Base-by-base conservation (phyloP, 768 basidiomycete species). In the Coprinopsis marcescibilis region DNA sequence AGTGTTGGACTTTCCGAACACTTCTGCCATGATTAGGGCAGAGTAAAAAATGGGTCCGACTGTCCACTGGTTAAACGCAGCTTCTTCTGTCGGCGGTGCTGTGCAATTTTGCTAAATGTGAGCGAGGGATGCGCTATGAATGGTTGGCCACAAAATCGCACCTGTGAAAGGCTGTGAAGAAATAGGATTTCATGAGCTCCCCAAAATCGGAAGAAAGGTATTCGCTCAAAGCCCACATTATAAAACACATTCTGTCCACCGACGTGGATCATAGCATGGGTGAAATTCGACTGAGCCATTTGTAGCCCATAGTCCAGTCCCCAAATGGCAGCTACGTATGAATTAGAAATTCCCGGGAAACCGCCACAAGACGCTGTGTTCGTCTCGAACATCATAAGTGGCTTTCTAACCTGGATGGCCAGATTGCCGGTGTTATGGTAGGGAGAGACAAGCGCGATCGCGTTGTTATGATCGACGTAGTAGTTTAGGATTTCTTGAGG, bases 11-110 rank as follows among this genome's bases (percentile, higher is more conserved):
- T 74, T 62, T 15, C 85, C 85, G 19, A 90, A 66, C 2, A 72
- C 71, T 60, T 91, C 89, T 2, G 86, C 81, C 49, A 83, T 67
- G 51, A 78, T 72, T 4, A 93, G 68, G 2, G 82, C 74, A 1
- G 86, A 73, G 61, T 90, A 91, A 66, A 86, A 89, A 41, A 83
- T 68, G 0, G 87, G 78, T 0, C 85, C 85, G 37, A 89, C 68
- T 0, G 84, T 85, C 87, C 86, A 91, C 64, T 83, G 67, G 45
- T 73, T 74, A 65, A 73, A 80, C 1, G 68, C 57, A 5, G 78
- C 75, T 49, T 82, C 71, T 54, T 83, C 80, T 36, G 70, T 78
- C 53, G 72, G 77, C 55, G 67, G 80, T 48, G 65, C 73, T 75
- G 56, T 61, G 65, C n/a, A n/a, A n/a, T n/a, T n/a, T n/a, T n/a